Percentiles rank a stretch among this genome's conserved stretches.
Conservation (phyloP, 2,329 filamentous ascomycete genomes). For the Fusarium drepaniforme region DNA sequence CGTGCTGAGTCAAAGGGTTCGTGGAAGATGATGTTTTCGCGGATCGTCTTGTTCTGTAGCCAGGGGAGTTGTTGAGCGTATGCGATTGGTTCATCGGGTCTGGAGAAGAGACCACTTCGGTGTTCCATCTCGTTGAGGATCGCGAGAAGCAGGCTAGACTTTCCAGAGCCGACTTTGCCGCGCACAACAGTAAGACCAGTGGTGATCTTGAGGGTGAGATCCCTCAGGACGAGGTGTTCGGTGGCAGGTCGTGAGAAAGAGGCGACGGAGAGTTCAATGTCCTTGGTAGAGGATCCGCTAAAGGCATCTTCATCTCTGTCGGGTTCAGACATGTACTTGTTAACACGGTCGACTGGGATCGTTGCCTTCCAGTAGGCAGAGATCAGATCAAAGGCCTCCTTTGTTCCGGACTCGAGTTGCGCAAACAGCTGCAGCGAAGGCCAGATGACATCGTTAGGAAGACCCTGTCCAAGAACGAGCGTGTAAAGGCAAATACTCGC, state of each 20-base stretch:
- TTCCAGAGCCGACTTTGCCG: slow-evolving; percentile 71
- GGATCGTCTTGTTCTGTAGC: slow-evolving; percentile 75
- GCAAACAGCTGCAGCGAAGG: slow-evolving; percentile 85
- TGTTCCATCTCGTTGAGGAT: slow-evolving; percentile 77
- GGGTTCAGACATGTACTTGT: slow-evolving; percentile 88
- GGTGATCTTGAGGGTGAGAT: slow-evolving; percentile 60
- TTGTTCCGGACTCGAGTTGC: slow-evolving; percentile 79
- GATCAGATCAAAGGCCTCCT: slow-evolving; percentile 80
- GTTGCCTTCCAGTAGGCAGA: slow-evolving; percentile 83
- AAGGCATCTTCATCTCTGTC: slow-evolving; percentile 72
- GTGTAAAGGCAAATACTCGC: slow-evolving; percentile 88
- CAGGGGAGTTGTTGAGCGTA: slow-evolving; percentile 73
- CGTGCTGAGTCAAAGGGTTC: slow-evolving; percentile 63
- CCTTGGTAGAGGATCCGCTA: slow-evolving; percentile 47
- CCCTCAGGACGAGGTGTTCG: slow-evolving; percentile 61
- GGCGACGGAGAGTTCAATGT: slow-evolving; percentile 70
- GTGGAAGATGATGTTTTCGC: slow-evolving; percentile 75
- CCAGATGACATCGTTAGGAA: slow-evolving; percentile 87
- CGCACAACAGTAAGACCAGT: slow-evolving; percentile 67
- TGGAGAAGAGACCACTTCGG: slow-evolving; percentile 59
- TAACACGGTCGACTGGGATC: slow-evolving; percentile 85
- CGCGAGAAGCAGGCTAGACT: slow-evolving; percentile 70
- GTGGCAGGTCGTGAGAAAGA: slow-evolving; percentile 86
- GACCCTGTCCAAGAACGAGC: slow-evolving; percentile 71
- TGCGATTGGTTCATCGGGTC: slow-evolving; percentile 64